Evolutionary conservation across 192 early-diverging fungal genomes (phyloP), one percentile per base, ranked within the genome.

Genomic region (Coemansia sp.): DNA sequence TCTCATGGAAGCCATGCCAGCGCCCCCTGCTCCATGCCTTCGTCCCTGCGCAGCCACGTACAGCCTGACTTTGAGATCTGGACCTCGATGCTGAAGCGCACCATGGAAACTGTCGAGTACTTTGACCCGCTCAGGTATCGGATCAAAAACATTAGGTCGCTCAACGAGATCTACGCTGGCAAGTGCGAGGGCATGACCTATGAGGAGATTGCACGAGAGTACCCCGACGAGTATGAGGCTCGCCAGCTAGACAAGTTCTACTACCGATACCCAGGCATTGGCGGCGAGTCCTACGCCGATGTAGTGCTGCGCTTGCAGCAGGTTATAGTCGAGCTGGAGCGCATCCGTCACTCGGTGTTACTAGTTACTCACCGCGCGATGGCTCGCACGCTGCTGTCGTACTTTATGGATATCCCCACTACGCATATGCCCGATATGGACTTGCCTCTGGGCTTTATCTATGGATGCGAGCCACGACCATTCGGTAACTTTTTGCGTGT

Each of bases 151-250:
- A 87, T 91, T 50, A 80, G 90, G 41, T 87, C 90, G 42, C 83
- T 99, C 35, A 95, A 95, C 75, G 95, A 99, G 70, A 96, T 99
- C 41, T 95, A 95, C 70, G 90, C 95, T n/a, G 88, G 93, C 62
- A 82, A 78, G 61, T 88, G 86, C 65, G 92, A 93, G 76, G 88
- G 87, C 34, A 86, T 92, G 82, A 89, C 92, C 0, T 91, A 91
- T 61, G 57, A 77, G 2, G 90, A 99, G 64, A 97, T 99, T 66
- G 82, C 94, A 55, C 45, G 72, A 53, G 43, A 75, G 21, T 92
- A 90, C 61, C 96, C 96, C 6, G 86, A 89, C 36, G 95, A 97
- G 68, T 96, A 83, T 65, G 77, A 79, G 28, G 89, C 86, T n/a
- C 88, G 95, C 23, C 82, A 86, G 68, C 78, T 83, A 38, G 91